These are phyloP conservation scores for Geosiphon pyriformis DNA, from an alignment of 192 early-diverging fungal species.

Conservation along the genomic window DNA sequence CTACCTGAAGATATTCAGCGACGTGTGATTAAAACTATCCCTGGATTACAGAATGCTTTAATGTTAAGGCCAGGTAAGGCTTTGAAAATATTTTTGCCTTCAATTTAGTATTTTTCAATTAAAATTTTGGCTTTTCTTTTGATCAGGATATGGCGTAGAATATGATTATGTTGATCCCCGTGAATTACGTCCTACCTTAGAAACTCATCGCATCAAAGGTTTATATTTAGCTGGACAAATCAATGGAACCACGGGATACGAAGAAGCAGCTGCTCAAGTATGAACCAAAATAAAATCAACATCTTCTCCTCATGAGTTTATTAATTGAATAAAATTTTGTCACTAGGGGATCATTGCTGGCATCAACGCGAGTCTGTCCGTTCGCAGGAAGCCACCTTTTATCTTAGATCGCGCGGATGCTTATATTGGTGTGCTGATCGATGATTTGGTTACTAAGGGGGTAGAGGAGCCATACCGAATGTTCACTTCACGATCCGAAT, in stretches of 20 bases:
- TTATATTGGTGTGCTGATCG: conserved; percentile 77
- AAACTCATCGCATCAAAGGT: conserved; percentile 73
- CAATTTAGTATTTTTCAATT: not conserved
- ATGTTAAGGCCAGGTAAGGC: conserved; percentile 59
- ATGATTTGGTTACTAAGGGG: conserved; percentile 76
- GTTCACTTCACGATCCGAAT: conserved; percentile 80
- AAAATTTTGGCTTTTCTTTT: not conserved
- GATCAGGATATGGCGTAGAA: conserved; percentile 72
- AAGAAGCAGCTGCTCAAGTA: conserved; percentile 72
- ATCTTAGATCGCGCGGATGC: conserved; percentile 69
- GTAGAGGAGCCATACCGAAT: conserved; percentile 80
- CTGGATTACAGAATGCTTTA: conserved; percentile 66
- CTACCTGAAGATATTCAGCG: conserved; percentile 74
- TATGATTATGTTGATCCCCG: conserved; percentile 83
- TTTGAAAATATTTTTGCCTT: not conserved
- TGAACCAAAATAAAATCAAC: too few species aligned
- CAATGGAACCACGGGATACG: conserved; percentile 84
- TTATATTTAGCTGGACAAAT: conserved; percentile 81
- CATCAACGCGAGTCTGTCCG: conserved; percentile 66
- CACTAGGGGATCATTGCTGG: conserved; percentile 63
- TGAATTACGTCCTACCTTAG: conserved; percentile 65
- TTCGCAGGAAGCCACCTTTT: conserved; percentile 49
- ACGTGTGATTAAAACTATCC: conserved; percentile 63
- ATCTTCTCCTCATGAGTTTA: too few species aligned
- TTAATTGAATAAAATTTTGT: not conserved